Conservation (phyloP, 495 filamentous ascomycete genomes). For the Chlorociboria aeruginascens region DNA sequence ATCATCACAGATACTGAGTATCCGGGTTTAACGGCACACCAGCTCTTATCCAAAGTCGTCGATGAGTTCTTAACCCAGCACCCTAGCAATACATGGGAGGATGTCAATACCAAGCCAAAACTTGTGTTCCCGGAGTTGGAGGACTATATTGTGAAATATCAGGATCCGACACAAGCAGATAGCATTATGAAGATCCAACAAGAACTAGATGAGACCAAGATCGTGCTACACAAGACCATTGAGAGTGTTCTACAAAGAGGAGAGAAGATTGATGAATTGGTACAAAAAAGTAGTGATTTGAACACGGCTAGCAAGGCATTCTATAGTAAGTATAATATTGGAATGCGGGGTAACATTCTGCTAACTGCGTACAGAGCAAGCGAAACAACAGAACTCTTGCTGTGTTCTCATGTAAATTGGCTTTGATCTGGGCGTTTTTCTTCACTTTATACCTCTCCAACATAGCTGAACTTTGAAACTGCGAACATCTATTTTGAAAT, state of each 20-base stretch:
- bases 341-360: conserved; percentile 8
- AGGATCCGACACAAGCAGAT: conserved; percentile 79
- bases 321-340: conserved; percentile 48
- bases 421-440: conserved; percentile 2
- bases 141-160: conserved; percentile 78
- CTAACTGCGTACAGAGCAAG: conserved; percentile 33
- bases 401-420: conserved; percentile 62
- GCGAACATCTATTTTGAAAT: too few relatives aligned
- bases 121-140: conserved; percentile 58
- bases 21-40: conserved; percentile 82
- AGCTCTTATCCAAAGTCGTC: conserved; percentile 79
- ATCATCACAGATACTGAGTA: conserved; percentile 89
- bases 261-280: conserved; percentile 84
- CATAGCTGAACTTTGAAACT: conserved; percentile 1
- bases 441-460: conserved; percentile 2
- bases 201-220: conserved; percentile 97
- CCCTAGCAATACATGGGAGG: conserved; percentile 45
- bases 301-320: conserved; percentile 94
- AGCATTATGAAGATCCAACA: conserved; percentile 92
- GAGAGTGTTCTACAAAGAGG: conserved; percentile 77
- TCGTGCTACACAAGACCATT: conserved; percentile 93
- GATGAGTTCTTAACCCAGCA: conserved; percentile 84
- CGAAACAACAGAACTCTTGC: conserved; percentile 96
- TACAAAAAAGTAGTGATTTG: conserved; percentile 77
- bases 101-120: conserved; percentile 29